Percentiles rank a stretch among this genome's conserved stretches.
Conservation (phyloP, 192 early-diverging fungal genomes). For the Bifiguratus adelaidae region DNA sequence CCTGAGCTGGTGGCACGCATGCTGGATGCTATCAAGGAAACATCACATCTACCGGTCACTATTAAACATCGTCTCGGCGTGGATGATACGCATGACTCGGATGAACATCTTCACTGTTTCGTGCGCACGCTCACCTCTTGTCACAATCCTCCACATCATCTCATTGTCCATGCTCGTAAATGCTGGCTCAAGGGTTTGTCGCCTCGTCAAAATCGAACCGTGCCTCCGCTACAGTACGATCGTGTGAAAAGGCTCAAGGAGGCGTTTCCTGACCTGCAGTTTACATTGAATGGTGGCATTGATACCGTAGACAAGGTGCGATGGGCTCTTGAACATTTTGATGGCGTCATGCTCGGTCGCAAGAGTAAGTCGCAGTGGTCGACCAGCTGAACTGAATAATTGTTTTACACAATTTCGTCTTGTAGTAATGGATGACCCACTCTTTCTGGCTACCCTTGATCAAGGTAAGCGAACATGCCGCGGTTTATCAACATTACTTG, state of each 20-base stretch:
- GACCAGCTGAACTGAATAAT: background rate
- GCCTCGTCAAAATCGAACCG: slow-evolving; percentile 54
- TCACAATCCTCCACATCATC: slow-evolving; percentile 19
- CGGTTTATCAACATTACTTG: no score
- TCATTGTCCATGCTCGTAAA: slow-evolving; percentile 64
- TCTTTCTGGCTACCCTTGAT: slow-evolving; percentile 53
- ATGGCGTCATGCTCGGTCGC: slow-evolving; percentile 65
- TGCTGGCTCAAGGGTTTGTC: slow-evolving; percentile 53
- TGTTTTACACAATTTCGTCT: background rate
- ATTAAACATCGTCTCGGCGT: slow-evolving; percentile 72
- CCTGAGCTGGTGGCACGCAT: slow-evolving; percentile 44
- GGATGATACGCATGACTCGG: slow-evolving; percentile 54
- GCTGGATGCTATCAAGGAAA: slow-evolving; percentile 41
- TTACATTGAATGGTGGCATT: slow-evolving; percentile 62
- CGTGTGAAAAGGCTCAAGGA: slow-evolving; percentile 40
- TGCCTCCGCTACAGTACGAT: slow-evolving; percentile 53
- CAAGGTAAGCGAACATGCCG: slow-evolving; percentile 18
- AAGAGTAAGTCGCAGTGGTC: slow-evolving; percentile 26
- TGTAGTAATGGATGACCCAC: slow-evolving; percentile 49
- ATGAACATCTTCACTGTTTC: slow-evolving; percentile 42
- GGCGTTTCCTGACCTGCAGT: slow-evolving; percentile 37
- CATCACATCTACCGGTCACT: slow-evolving; percentile 38
- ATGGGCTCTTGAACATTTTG: slow-evolving; percentile 31
- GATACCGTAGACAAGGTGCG: slow-evolving; percentile 30
- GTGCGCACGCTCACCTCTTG: slow-evolving; percentile 19